Base-by-base conservation (phyloP, 2,329 filamentous ascomycete species). In the Pseudogymnoascus sp. region DNA sequence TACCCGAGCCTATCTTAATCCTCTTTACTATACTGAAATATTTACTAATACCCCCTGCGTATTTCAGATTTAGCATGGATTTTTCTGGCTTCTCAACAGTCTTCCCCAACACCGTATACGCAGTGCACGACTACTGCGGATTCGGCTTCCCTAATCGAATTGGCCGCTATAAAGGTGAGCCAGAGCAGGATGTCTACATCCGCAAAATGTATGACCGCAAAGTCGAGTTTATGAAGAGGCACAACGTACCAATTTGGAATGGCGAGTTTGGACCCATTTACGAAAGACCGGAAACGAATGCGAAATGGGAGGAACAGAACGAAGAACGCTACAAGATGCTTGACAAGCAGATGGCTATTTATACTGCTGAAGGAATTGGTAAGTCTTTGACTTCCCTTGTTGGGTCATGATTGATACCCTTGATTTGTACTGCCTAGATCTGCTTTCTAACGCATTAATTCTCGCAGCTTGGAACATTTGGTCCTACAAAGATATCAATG, bases 181-280 rank as follows among this genome's bases (percentile, higher is more conserved):
- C 65, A 0, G 75, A 76, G 16, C 78, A 80, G 65, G 76, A 78
- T n/a, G 63, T 70, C 11, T 72, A 71, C 14, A 70, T 81, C 3
- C 74, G 78, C 64, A 70, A 69, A 1, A 73, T 76, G 53, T 81
- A 78, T 65, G 69, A 78, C n/a, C 75, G 79, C 14, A 82, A 82
- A 70, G 75, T 74, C 1, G 73, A 77, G 14, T 80, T 79, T 67
- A 80, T 80, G 77, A 70, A 70, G 7, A 66, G 72, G 25, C 71
- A 78, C 56, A 70, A 73, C 8, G 75, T 75, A 1, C 76, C 79
- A 0, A 76, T 79, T 63, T 82, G 79, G 80, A 82, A 82, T 62
- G 53, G 53, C 10, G 53, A 59, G 25, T 46, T 25, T 16, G 18
- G 40, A 7, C 34, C 40, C 6, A 50, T 46, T 40, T 53, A 50